Conservation (phyloP, 1,139 yeast species). For the Pichia sp. region DNA sequence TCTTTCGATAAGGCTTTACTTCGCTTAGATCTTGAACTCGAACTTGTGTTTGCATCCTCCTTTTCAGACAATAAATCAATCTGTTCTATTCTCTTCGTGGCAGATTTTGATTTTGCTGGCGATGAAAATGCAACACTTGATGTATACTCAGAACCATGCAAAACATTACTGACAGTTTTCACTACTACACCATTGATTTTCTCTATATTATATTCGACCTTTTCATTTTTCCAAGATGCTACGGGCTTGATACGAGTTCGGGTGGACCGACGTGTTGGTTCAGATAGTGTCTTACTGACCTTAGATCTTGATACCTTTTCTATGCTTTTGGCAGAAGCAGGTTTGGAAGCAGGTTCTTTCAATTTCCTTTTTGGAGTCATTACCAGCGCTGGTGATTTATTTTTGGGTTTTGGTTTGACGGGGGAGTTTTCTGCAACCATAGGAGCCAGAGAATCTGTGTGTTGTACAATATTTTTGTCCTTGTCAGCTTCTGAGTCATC, state of each 20-base stretch:
- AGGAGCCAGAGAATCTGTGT: too few relatives aligned
- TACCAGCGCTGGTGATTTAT: too few relatives aligned
- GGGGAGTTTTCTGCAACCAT: too few relatives aligned
- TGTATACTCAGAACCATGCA: conserved; percentile 22
- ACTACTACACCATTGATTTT: conserved; percentile 40
- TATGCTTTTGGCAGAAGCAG: too few relatives aligned
- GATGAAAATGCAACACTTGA: background rate
- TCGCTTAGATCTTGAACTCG: background rate
- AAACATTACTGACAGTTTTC: conserved; percentile 51
- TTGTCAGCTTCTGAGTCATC: too few relatives aligned
- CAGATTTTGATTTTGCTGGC: conserved; percentile 5
- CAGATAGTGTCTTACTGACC: conserved; percentile 4
- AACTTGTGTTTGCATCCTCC: background rate
- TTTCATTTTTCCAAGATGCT: conserved; percentile 82
- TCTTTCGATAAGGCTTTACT: too few relatives aligned
- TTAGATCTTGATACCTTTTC: background rate
- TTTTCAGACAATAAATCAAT: conserved; percentile 2
- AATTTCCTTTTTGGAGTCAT: too few relatives aligned
- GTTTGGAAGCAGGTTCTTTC: too few relatives aligned
- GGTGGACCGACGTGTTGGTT: conserved; percentile 39
- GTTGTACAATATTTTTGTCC: too few relatives aligned
- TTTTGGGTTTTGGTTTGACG: too few relatives aligned
- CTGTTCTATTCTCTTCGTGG: background rate
- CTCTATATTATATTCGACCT: conserved; percentile 51
- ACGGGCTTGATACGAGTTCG: conserved; percentile 65